These are phyloP conservation scores for Vairimorpha ceranae DNA, from an alignment of 371 early-diverging fungal genomes.

Conservation along the genomic window DNA sequence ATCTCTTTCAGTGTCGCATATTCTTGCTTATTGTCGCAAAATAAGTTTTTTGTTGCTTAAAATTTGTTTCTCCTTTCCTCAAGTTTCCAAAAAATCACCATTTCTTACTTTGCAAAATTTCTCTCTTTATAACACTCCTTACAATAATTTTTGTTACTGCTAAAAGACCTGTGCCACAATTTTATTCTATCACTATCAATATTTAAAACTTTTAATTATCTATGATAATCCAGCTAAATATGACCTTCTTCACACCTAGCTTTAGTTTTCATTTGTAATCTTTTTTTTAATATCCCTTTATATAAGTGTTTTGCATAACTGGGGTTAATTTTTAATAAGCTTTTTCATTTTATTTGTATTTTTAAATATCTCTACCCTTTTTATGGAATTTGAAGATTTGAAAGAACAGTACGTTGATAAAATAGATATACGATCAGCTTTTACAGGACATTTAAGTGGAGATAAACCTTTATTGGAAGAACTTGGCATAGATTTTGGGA, in stretches of 20 bases:
- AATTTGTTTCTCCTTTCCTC: too few species aligned
- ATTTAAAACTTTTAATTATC: too few species aligned
- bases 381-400: slow-evolving; percentile 23
- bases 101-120: too few species aligned
- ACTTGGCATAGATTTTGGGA: slow-evolving; percentile 59
- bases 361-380: background rate
- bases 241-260: background rate
- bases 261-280: background rate
- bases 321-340: background rate
- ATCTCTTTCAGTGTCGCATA: too few species aligned
- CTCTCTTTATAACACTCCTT: too few species aligned
- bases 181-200: too few species aligned
- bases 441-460: slow-evolving; percentile 49
- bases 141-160: too few species aligned
- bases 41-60: too few species aligned
- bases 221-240: background rate
- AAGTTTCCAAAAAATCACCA: too few species aligned
- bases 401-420: slow-evolving; percentile 14
- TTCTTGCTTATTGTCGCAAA: too few species aligned
- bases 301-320: background rate
- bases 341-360: background rate
- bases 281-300: background rate
- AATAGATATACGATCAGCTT: slow-evolving; percentile 50
- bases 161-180: too few species aligned
- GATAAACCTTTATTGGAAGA: slow-evolving; percentile 62